A percentile compares a stretch with the other conserved stretches of the same genome.
These are phyloP conservation scores for Colletotrichum tropicicola DNA, from an alignment of 2,329 filamentous ascomycete genomes.

Conservation along the genomic window DNA sequence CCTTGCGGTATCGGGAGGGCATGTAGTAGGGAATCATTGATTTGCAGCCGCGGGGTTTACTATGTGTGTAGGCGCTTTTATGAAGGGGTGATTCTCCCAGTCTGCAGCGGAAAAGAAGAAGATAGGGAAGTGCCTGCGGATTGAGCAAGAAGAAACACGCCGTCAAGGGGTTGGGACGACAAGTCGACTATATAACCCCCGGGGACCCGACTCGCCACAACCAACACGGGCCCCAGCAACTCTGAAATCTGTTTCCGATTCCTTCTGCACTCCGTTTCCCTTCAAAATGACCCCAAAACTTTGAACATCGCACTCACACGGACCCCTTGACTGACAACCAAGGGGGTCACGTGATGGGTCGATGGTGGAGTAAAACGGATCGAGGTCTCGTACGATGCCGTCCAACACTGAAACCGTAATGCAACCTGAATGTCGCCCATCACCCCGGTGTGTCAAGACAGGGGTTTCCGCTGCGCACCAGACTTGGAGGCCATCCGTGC, in stretches of 20 bases:
- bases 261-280: neutral
- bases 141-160: neutral
- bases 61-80: neutral
- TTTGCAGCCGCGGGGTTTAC: neutral
- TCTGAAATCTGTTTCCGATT: constrained; percentile 7
- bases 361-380: constrained; percentile 21
- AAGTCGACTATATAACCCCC: constrained; percentile 5
- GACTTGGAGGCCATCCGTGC: neutral
- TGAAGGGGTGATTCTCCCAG: neutral
- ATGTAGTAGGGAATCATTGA: constrained; percentile 1
- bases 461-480: neutral
- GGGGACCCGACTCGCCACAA: neutral
- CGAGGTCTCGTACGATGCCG: constrained; percentile 27
- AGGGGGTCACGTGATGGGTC: constrained; percentile 19
- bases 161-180: no score
- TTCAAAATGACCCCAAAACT: neutral
- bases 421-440: constrained; percentile 17
- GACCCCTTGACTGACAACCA: neutral
- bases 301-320: constrained; percentile 11
- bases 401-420: constrained; percentile 27
- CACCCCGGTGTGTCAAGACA: neutral
- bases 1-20: neutral
- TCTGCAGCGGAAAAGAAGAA: neutral
- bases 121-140: neutral
- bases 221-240: neutral